phyloP scores from a whole-genome alignment of 1,139 yeast species.

The Suhomyces chickasaworum region DNA sequence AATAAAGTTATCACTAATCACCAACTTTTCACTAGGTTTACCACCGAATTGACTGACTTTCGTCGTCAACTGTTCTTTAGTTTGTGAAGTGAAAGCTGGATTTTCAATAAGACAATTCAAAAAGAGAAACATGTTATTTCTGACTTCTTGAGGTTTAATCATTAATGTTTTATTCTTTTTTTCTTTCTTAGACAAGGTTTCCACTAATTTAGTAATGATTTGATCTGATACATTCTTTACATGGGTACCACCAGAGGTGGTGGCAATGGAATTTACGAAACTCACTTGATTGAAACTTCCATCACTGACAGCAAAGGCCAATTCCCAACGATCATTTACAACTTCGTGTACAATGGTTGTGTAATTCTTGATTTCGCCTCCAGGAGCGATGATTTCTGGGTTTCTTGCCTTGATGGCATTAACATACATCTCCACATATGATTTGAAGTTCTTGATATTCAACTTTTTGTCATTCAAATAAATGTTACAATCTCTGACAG shows the following conservation, averaged over 20 bases:
- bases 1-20: slow-evolving; percentile 74
- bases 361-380: slow-evolving; percentile 35
- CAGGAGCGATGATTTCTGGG: slow-evolving; percentile 28
- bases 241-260: slow-evolving; percentile 97
- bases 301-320: slow-evolving; percentile 93
- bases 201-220: slow-evolving; percentile 64
- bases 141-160: slow-evolving; percentile 85
- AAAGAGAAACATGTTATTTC: slow-evolving; percentile 86
- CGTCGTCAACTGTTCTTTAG: slow-evolving; percentile 93
- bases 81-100: slow-evolving; percentile 97
- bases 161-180: slow-evolving; percentile 71
- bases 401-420: slow-evolving; percentile 56
- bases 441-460: slow-evolving; percentile 73
- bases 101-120: slow-evolving; percentile 92
- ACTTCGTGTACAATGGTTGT: slow-evolving; percentile 77
- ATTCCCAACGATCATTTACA: slow-evolving; percentile 80
- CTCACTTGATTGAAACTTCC: slow-evolving; percentile 92
- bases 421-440: slow-evolving; percentile 87
- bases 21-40: slow-evolving; percentile 56
- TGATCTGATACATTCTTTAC: slow-evolving; percentile 86
- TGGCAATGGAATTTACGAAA: slow-evolving; percentile 96
- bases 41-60: slow-evolving; percentile 90
- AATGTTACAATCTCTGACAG: slow-evolving; percentile 83
- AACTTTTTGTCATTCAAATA: slow-evolving; percentile 75
- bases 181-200: slow-evolving; percentile 71